Evolutionary conservation across 306 rosid genomes (phyloP), one percentile per base, ranked within the genome.

Genomic region (Dicorynia guianensis): DNA sequence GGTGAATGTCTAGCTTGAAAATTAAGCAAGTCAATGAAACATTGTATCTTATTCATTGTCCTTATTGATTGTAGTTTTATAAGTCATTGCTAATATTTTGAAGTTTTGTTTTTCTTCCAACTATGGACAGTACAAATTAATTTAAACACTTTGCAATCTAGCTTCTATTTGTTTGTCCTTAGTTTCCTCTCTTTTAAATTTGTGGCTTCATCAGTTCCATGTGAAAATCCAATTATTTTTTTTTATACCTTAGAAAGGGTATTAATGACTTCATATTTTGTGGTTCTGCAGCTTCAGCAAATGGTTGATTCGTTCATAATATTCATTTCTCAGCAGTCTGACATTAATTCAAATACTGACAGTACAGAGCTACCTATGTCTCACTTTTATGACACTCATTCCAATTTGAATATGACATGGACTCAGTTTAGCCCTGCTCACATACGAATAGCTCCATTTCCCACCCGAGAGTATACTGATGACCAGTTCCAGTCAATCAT

Each of bases 401-500:
- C 83, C 62, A 82, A 72, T 20, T 81, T 53, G 40, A 80, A 81
- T 66, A 67, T 49, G 44, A 87, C 91, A 13, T 87, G 90, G 93
- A 89, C 67, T 43, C 87, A 71, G 61, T 94, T 84, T 68, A 86
- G 76, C 61, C 98, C 98, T 39, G 75, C 93, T 63, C 85, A 80
- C 20, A 90, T 94, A 71, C 91, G 95, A 63, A 75, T 94, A 65
- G 89, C 83, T 68, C 98, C 98, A 54, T 94, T 94, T 87, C 98
- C 98, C 52, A 94, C 96, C 67, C 93, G 96, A 63, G 88, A 94
- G 79, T 94, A 90, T 84, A 90, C 94, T 46, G 98, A 92, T 85
- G 97, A 94, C 77, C 95, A 92, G 91, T 94, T 94, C 85, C 98
- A 94, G 85, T 90, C 89, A 66, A 94, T 92, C 56, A 75, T 92